phyloP scores from a whole-genome alignment of 179 eudicot genomes.

The Beta corolliflora region DNA sequence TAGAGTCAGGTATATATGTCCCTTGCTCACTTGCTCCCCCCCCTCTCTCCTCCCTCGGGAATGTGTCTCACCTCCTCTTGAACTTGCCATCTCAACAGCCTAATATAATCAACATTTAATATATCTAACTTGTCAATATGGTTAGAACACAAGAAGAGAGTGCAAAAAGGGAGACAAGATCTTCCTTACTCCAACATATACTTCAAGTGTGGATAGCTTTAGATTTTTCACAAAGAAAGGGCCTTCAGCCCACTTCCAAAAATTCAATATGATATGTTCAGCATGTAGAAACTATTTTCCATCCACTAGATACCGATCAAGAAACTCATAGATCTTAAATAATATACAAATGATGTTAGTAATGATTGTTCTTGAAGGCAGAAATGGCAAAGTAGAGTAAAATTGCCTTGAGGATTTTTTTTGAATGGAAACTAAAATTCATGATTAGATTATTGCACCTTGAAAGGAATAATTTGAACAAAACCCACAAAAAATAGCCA shows the following conservation, averaged over 20 bases:
- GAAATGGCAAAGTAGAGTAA: background rate
- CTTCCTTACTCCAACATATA: background rate
- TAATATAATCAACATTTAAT: background rate
- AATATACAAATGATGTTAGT: background rate
- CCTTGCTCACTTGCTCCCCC: no score
- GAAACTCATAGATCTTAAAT: background rate
- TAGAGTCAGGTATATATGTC: background rate
- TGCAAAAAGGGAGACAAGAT: background rate
- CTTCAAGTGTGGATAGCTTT: background rate
- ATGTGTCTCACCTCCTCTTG: background rate
- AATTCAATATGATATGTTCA: background rate
- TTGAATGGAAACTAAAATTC: background rate
- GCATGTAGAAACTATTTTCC: background rate
- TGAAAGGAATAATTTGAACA: background rate
- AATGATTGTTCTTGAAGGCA: background rate
- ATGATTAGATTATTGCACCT: background rate
- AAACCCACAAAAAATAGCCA: background rate
- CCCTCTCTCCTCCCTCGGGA: no score
- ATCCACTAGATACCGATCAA: background rate
- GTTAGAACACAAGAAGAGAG: background rate
- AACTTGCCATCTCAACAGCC: background rate
- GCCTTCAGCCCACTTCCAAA: background rate
- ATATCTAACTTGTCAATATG: background rate
- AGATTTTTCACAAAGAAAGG: background rate
- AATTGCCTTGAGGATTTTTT: background rate